Evolutionary conservation across 768 basidiomycete genomes (phyloP).

Genomic region (Hortiboletus campestris): DNA sequence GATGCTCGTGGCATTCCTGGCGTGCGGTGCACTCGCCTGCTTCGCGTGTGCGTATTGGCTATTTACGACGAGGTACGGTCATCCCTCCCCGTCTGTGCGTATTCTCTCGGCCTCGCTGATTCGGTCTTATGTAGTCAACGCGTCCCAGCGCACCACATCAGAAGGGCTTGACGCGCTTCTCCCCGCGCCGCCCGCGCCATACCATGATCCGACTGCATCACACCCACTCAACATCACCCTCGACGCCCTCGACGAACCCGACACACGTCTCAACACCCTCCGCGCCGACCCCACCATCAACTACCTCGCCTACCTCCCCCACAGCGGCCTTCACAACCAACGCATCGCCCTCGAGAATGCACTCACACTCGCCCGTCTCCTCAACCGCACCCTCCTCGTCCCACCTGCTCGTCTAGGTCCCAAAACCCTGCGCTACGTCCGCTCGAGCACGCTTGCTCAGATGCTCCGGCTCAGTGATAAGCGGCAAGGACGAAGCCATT

Average conservation of each 20-base stretch:
- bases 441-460: slow-evolving; percentile 46
- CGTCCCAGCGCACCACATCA: slow-evolving; percentile 12
- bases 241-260: slow-evolving; percentile 32
- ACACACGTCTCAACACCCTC: slow-evolving; percentile 5
- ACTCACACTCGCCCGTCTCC: slow-evolving; percentile 61
- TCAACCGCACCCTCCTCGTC: slow-evolving; percentile 76
- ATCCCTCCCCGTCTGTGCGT: slow-evolving; percentile 18
- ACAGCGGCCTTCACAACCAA: slow-evolving; percentile 85
- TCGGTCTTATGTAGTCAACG: slow-evolving; percentile 13
- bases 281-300: slow-evolving; percentile 31
- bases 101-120: slow-evolving; percentile 18
- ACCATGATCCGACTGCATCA: neutral
- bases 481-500: slow-evolving; percentile 47
- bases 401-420: slow-evolving; percentile 71
- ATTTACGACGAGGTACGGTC: slow-evolving; percentile 58
- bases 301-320: slow-evolving; percentile 76
- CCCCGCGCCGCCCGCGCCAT: neutral
- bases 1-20: slow-evolving; percentile 45
- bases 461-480: slow-evolving; percentile 50
- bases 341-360: slow-evolving; percentile 86
- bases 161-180: neutral
- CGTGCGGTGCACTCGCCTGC: slow-evolving; percentile 47
- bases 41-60: slow-evolving; percentile 66
- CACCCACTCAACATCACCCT: slow-evolving; percentile 14
- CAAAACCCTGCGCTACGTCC: slow-evolving; percentile 59